A percentile compares a stretch with the other conserved stretches of the same genome.
phyloP scores from a whole-genome alignment of 2,329 filamentous ascomycete genomes.

The Aspergillus fructus region DNA sequence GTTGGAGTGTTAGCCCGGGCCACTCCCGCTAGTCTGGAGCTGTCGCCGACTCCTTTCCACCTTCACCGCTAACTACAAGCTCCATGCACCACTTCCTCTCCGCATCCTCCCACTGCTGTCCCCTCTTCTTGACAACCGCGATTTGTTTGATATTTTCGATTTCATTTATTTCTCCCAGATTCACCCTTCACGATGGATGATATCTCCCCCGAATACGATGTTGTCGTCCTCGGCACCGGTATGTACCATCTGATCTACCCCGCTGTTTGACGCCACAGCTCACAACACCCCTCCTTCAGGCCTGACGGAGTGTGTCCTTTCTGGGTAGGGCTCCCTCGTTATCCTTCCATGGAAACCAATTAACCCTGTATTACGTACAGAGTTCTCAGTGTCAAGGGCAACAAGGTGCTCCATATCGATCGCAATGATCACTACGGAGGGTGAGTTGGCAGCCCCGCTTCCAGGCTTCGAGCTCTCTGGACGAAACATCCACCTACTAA shows the following conservation, averaged over 20 bases:
- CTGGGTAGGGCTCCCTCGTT: conserved; percentile 64
- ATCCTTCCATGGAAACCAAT: conserved; percentile 6
- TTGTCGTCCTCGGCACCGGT: conserved; percentile 98
- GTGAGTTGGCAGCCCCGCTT: conserved; percentile 54
- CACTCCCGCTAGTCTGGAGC: neutral
- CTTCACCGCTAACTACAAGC: conserved; percentile 13
- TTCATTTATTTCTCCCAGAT: neutral
- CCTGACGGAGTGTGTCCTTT: conserved; percentile 97
- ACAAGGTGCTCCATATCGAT: conserved; percentile 99
- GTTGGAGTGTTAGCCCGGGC: neutral
- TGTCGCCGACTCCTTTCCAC: conserved; percentile 8
- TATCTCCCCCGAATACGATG: conserved; percentile 97
- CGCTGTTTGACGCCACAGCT: conserved; percentile 32
- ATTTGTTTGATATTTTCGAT: neutral
- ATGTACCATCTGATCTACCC: conserved; percentile 38
- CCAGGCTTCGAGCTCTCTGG: conserved; percentile 12
- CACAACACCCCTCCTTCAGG: conserved; percentile 54
- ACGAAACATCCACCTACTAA: conserved; percentile 22
- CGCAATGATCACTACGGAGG: conserved; percentile 98
- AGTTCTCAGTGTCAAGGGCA: conserved; percentile 95
- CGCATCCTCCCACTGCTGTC: conserved; percentile 21
- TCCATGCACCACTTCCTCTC: conserved; percentile 19
- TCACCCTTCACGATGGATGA: conserved; percentile 74
- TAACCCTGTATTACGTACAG: conserved; percentile 47
- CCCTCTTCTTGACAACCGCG: conserved; percentile 11